phyloP scores from a whole-genome alignment of 306 rosid genomes.

The Trichosanthes truncata region DNA sequence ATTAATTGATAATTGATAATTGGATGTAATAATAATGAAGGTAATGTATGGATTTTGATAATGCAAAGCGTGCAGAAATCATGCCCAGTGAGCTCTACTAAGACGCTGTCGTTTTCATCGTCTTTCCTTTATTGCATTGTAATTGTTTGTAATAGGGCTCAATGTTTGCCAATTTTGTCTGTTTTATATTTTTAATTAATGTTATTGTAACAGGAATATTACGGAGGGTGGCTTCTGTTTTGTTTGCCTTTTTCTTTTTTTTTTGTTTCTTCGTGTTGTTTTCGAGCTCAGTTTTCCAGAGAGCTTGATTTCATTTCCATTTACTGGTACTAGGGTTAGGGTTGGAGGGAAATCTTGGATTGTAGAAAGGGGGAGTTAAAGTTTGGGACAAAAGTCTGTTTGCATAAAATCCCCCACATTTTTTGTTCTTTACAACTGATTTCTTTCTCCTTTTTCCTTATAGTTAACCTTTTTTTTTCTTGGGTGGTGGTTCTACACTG shows the following conservation, averaged over 20 bases:
- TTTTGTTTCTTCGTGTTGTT: slow-evolving; percentile 9
- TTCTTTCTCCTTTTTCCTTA: background rate
- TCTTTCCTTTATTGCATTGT: slow-evolving; percentile 7
- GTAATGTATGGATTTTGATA: background rate
- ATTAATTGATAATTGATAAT: background rate
- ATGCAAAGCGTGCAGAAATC: background rate
- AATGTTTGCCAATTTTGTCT: too few species aligned
- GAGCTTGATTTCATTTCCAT: background rate
- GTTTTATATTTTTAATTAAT: background rate
- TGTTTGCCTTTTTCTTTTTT: slow-evolving; percentile 2
- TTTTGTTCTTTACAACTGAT: background rate
- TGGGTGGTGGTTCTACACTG: background rate
- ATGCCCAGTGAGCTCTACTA: background rate
- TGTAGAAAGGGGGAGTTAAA: background rate
- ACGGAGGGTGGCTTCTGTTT: background rate
- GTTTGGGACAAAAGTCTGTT: background rate
- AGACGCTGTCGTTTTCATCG: slow-evolving; percentile 15
- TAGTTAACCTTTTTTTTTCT: background rate
- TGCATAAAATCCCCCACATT: background rate
- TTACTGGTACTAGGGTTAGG: slow-evolving; percentile 13
- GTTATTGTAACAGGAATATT: slow-evolving; percentile 2
- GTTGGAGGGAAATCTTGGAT: background rate
- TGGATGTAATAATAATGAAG: background rate
- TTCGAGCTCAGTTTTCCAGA: slow-evolving; percentile 10
- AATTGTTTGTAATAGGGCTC: background rate